phyloP scores from a whole-genome alignment of 2,329 filamentous ascomycete species.

The Elsinoe fawcettii region DNA sequence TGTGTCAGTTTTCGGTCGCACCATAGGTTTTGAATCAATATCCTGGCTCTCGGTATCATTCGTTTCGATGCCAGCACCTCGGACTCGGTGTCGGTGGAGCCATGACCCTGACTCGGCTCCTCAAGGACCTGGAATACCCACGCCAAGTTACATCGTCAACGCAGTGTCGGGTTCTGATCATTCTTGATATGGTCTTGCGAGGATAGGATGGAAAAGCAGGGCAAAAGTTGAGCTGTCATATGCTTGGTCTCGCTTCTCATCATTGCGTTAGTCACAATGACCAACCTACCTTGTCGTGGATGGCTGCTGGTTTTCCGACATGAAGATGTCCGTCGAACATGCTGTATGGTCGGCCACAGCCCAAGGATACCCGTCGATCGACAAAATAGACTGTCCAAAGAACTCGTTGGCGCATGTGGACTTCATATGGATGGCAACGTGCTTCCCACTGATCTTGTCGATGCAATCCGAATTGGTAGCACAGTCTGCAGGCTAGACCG shows the following conservation, averaged over 20 bases:
- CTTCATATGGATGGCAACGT: neutral
- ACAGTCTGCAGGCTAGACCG: neutral
- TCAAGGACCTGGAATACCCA: neutral
- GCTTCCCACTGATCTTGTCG: slow-evolving; percentile 5
- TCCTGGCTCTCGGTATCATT: neutral
- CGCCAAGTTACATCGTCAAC: neutral
- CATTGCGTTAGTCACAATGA: neutral
- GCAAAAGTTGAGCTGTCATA: neutral
- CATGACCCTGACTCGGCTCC: neutral
- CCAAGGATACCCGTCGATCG: neutral
- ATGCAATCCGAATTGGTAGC: slow-evolving; percentile 4
- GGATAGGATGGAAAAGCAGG: neutral
- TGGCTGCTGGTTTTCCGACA: neutral
- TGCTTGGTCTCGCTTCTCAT: neutral
- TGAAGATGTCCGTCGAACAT: slow-evolving; percentile 5
- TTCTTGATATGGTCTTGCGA: neutral
- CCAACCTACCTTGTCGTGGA: neutral
- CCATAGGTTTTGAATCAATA: neutral
- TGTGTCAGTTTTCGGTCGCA: neutral
- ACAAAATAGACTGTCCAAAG: slow-evolving; percentile 1
- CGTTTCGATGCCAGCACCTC: neutral
- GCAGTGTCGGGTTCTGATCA: neutral
- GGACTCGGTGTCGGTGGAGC: neutral
- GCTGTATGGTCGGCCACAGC: neutral
- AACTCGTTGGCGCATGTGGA: neutral